Evolutionary conservation across 2,329 filamentous ascomycete genomes (phyloP).

Genomic region (Alternaria metachromatica): DNA sequence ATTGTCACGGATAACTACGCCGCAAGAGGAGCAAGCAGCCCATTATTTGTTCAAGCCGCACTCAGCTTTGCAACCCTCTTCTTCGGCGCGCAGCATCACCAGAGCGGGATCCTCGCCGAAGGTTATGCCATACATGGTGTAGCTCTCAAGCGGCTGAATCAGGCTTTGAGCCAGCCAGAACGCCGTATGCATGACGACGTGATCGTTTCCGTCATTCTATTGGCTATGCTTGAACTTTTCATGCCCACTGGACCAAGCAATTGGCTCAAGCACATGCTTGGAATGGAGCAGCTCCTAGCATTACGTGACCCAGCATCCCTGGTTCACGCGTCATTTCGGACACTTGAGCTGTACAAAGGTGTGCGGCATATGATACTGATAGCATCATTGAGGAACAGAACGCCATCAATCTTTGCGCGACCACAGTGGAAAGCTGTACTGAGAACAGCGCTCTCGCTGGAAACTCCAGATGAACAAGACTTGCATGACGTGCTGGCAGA

Average conservation of each 20-base stretch:
- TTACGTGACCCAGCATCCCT: conserved; percentile 25
- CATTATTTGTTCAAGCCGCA: conserved; percentile 27
- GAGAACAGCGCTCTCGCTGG: conserved; percentile 15
- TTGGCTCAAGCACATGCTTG: conserved; percentile 38
- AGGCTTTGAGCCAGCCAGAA: conserved; percentile 26
- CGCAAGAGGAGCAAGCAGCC: neutral
- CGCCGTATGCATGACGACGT: conserved; percentile 33
- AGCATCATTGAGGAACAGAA: conserved; percentile 24
- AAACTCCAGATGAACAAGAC: conserved; percentile 28
- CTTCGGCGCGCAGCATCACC: conserved; percentile 32
- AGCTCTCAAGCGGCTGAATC: conserved; percentile 34
- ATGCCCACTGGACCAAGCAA: conserved; percentile 31
- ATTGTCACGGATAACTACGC: conserved; percentile 1
- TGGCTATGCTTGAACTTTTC: conserved; percentile 36
- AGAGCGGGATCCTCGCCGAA: conserved; percentile 18
- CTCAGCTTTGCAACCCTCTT: conserved; percentile 35
- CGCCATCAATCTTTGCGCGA: conserved; percentile 33
- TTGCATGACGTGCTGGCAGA: conserved; percentile 40
- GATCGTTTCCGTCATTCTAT: conserved; percentile 30
- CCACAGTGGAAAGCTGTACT: conserved; percentile 33
- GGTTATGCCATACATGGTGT: conserved; percentile 33
- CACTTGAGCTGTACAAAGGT: conserved; percentile 28
- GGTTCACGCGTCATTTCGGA: conserved; percentile 14
- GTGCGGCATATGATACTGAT: conserved; percentile 34
- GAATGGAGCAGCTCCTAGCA: conserved; percentile 34